Evolutionary conservation across 257 asterid species (phyloP), one percentile per base, ranked within the genome.

Genomic region (Rehmannia glutinosa): DNA sequence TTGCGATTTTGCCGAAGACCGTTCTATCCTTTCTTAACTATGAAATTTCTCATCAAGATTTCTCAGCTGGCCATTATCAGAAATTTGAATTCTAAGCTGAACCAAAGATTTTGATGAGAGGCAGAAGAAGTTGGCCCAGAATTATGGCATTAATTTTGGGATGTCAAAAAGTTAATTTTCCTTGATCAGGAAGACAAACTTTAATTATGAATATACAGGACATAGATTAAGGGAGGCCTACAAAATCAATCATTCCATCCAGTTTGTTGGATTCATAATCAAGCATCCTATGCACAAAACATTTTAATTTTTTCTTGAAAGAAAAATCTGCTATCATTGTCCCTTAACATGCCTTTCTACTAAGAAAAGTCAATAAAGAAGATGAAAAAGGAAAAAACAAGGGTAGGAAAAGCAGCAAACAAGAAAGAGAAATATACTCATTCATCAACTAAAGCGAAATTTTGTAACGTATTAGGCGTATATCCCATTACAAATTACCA

Each of bases 201-300:
- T 77, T 77, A 82, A 83, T 77, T 39, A 78, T 74, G 75, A 39
- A 28, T 32, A 35, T 5, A 35, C 42, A 51, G 42, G 21, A n/a
- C 30, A 66, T 0, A 52, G 47, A 62, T 13, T n/a, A 57, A 38
- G 21, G 33, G 69, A 43, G 75, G 53, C 66, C 58, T 61, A 63
- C 71, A 57, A 39, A 51, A 33, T 66, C 67, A 76, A 68, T 82
- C 77, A 79, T 75, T 53, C 58, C 28, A 49, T 23, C 23, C 58
- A 21, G 9, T 45, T 41, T 63, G 73, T 46, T 80, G 78, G 65
- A 78, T 76, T 82, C 65, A 46, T 20, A 78, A 73, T 66, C 32
- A 80, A 73, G 94, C 85, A 88, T 86, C 93, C 85, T 66, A 82
- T 73, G 89, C 77, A 73, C 64, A 57, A 52, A 56, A 51, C 24